These are phyloP conservation scores for Peronospora farinosa DNA, from an alignment of 352 stramenopile genomes.

Conservation along the genomic window DNA sequence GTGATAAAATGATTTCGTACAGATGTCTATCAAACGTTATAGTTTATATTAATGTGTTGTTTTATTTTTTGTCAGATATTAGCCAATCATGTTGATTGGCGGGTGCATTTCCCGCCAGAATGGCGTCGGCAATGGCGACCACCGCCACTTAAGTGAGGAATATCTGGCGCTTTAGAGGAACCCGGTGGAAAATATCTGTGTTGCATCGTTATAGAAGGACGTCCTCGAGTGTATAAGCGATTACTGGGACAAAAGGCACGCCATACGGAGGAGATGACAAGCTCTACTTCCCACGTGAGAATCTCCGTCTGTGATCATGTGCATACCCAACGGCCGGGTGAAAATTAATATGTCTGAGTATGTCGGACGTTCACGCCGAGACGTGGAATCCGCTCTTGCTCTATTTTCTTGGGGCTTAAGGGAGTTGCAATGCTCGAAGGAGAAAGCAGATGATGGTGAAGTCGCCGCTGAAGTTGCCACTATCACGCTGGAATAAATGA, in stretches of 20 bases:
- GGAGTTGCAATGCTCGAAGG: constrained; percentile 3
- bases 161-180: constrained; percentile 87
- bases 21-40: not conserved
- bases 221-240: constrained; percentile 96
- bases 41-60: not conserved
- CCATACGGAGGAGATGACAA: constrained; percentile 87
- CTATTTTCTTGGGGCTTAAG: no score
- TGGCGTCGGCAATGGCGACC: constrained; percentile 78
- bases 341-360: no score
- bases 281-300: constrained; percentile 91
- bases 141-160: constrained; percentile 89
- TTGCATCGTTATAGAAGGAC: constrained; percentile 86
- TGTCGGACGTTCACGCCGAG: no score
- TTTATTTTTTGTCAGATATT: not conserved
- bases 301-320: constrained; percentile 89
- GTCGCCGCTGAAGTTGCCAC: no score
- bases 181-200: constrained; percentile 86
- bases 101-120: constrained; percentile 17
- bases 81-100: not conserved
- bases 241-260: constrained; percentile 59
- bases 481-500: no score
- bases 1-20: not conserved
- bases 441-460: no score
- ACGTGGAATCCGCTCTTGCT: no score
- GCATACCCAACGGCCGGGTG: no score